Evolutionary conservation across 805 yeast species (phyloP).

Genomic region (Saccharomycopsis guyanensis): DNA sequence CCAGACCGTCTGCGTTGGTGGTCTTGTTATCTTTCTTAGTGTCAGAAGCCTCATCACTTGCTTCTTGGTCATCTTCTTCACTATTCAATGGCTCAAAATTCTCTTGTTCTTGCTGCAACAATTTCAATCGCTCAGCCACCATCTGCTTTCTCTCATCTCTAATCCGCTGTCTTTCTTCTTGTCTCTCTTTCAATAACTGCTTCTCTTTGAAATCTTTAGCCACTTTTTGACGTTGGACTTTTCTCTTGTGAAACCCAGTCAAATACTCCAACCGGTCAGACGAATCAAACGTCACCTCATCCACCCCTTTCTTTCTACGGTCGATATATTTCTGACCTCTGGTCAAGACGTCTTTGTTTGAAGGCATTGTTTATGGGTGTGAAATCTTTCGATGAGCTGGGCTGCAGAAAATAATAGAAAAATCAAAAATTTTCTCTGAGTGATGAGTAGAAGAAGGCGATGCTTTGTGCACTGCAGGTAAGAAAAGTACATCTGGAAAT

Average conservation of each 20-base stretch:
- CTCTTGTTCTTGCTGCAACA: conserved; percentile 41
- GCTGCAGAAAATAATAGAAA: too few relatives aligned
- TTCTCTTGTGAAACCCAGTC: conserved; percentile 95
- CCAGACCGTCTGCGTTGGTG: conserved; percentile 20
- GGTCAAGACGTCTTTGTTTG: conserved; percentile 79
- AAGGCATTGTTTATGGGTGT: conserved; percentile 18
- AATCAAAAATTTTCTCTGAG: too few relatives aligned
- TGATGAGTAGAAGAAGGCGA: too few relatives aligned
- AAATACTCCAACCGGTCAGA: conserved; percentile 73
- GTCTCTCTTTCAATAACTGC: conserved; percentile 60
- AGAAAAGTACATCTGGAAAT: too few relatives aligned
- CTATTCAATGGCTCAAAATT: conserved; percentile 22
- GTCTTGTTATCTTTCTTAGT: conserved; percentile 20
- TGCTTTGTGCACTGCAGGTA: too few relatives aligned
- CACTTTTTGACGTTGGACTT: conserved; percentile 77
- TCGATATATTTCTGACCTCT: conserved; percentile 77
- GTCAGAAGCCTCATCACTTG: conserved; percentile 21
- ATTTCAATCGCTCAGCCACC: conserved; percentile 54
- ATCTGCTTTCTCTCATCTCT: conserved; percentile 66
- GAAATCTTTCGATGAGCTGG: too few relatives aligned
- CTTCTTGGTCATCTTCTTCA: conserved; percentile 23
- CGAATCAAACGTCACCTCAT: conserved; percentile 78
- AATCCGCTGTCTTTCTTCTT: conserved; percentile 64
- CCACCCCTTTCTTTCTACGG: conserved; percentile 61
- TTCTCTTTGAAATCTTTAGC: conserved; percentile 74